A percentile compares a stretch with the other conserved stretches of the same genome.
phyloP scores from a whole-genome alignment of 2,329 filamentous ascomycete species.

The Penicillium sp. region DNA sequence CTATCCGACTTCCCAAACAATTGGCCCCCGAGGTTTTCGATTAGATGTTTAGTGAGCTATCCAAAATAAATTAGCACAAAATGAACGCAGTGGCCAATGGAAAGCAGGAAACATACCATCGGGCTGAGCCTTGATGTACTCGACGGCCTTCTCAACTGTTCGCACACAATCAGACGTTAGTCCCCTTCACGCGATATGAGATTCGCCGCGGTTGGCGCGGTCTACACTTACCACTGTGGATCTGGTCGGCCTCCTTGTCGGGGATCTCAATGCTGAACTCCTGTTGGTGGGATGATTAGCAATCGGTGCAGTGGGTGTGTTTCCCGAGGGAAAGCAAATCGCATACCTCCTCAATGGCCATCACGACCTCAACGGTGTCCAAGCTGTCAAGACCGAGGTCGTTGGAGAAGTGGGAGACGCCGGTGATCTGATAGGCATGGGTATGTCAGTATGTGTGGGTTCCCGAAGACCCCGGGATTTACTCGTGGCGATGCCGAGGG shows the following conservation, averaged over 20 bases:
- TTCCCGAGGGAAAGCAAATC: conserved; percentile 11
- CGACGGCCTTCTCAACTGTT: conserved; percentile 87
- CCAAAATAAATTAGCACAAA: conserved; percentile 21
- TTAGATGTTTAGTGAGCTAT: conserved; percentile 42
- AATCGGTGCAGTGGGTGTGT: conserved; percentile 10
- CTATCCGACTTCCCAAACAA: conserved; percentile 34
- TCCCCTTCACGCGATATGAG: neutral
- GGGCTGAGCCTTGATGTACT: conserved; percentile 91
- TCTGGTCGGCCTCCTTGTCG: conserved; percentile 92
- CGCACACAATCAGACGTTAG: conserved; percentile 20
- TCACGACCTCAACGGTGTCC: conserved; percentile 98
- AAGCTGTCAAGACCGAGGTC: conserved; percentile 96
- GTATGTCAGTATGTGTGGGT: conserved; percentile 5
- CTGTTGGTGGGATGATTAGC: conserved; percentile 42
- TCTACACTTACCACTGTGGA: conserved; percentile 78
- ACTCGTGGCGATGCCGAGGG: conserved; percentile 6
- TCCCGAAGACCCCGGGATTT: neutral
- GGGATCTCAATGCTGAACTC: conserved; percentile 94
- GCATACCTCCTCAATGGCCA: conserved; percentile 96
- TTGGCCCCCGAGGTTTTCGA: conserved; percentile 26
- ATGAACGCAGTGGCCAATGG: neutral
- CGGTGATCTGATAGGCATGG: conserved; percentile 67
- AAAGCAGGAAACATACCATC: conserved; percentile 67
- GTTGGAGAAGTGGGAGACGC: conserved; percentile 88
- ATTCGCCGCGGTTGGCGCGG: neutral